Conservation (phyloP, 331 rosid species). For the Malus hybrid region DNA sequence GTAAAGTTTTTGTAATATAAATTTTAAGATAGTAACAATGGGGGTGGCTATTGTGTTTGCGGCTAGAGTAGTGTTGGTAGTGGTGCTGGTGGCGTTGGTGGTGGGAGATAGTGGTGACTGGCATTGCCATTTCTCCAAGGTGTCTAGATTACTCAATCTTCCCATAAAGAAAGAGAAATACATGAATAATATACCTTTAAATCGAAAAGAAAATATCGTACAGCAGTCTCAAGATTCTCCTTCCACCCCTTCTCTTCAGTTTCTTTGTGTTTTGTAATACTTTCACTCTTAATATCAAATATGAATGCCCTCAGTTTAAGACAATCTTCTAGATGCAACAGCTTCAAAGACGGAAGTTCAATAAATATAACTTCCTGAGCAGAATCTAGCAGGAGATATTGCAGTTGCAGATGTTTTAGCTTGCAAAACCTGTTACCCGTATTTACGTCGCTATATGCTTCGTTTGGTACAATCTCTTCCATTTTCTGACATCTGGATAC, state of each 20-base stretch:
- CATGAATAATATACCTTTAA: background rate
- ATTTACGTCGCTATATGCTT: background rate
- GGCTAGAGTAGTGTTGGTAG: too few relatives aligned
- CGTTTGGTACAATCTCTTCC: background rate
- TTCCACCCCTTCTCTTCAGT: background rate
- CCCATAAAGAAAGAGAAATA: background rate
- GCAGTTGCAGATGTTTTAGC: background rate
- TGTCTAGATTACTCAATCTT: background rate
- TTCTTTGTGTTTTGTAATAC: background rate
- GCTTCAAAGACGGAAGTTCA: background rate
- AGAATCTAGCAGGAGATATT: background rate
- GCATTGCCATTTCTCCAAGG: background rate
- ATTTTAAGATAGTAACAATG: too few relatives aligned
- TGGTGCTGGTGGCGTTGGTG: too few relatives aligned
- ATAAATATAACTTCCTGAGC: background rate
- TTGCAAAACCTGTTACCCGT: background rate
- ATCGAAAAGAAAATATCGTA: background rate
- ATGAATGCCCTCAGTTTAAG: background rate
- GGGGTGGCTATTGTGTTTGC: too few relatives aligned
- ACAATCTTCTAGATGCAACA: background rate
- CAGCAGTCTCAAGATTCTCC: background rate
- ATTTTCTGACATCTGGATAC: background rate
- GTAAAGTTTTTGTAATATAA: too few relatives aligned
- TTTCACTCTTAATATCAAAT: background rate
- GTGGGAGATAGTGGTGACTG: background rate